Percentiles rank a stretch among this genome's conserved stretches.
These are phyloP conservation scores for Plasmodium vivax DNA, from an alignment of 169 alveolate genomes.

Conservation along the genomic window DNA sequence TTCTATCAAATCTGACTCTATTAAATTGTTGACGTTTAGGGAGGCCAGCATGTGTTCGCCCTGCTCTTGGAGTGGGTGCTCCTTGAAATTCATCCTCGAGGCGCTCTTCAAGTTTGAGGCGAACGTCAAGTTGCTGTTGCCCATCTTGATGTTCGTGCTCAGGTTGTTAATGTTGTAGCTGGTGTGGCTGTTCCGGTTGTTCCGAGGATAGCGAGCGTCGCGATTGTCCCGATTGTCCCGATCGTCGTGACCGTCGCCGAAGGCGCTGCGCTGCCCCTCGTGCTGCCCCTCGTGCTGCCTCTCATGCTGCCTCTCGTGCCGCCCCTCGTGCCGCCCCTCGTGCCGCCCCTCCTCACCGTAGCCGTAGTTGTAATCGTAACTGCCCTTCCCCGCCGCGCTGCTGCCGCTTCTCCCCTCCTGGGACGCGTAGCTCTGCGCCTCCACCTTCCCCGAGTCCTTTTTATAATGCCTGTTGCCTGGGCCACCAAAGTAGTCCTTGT, in stretches of 20 bases:
- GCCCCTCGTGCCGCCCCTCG: not conserved
- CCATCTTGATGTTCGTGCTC: slow-evolving; percentile 68
- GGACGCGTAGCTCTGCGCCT: not conserved
- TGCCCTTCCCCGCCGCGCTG: not conserved
- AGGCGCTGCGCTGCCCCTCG: not conserved
- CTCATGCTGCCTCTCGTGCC: not conserved
- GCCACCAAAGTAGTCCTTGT: not conserved
- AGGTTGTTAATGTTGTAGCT: slow-evolving; percentile 51
- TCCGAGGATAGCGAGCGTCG: not conserved
- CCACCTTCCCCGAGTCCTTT: not conserved
- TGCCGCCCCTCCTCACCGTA: not conserved
- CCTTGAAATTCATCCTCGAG: slow-evolving; percentile 23
- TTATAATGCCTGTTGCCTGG: not conserved
- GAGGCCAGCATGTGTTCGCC: slow-evolving; percentile 15
- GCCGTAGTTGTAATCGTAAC: not conserved
- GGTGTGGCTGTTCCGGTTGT: slow-evolving; percentile 9
- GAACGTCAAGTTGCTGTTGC: slow-evolving; percentile 46
- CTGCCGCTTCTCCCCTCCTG: not conserved
- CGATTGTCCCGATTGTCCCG: not conserved
- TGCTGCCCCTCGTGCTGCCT: not conserved
- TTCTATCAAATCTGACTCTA: slow-evolving; percentile 64
- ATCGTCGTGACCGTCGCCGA: not conserved
- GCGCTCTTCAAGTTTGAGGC: not conserved
- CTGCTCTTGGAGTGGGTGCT: slow-evolving; percentile 13
- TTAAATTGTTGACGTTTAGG: slow-evolving; percentile 65